These are phyloP conservation scores for Juglanconis sp. DNA, from an alignment of 2,329 filamentous ascomycete genomes.

Conservation along the genomic window DNA sequence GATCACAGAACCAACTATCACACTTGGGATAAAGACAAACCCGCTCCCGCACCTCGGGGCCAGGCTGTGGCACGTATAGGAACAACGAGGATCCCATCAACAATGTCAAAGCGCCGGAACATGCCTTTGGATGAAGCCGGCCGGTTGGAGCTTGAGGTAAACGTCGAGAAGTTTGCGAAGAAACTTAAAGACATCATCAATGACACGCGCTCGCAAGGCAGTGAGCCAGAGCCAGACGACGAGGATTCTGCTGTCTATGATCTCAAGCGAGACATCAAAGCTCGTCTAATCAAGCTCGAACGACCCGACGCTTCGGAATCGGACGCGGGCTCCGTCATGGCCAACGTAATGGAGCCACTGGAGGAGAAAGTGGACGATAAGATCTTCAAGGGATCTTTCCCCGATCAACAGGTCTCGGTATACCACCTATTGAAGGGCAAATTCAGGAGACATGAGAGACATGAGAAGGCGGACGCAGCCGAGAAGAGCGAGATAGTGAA, in stretches of 20 bases:
- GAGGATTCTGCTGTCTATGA: background rate
- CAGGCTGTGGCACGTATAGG: too few relatives aligned
- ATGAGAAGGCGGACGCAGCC: too few relatives aligned
- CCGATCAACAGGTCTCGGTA: slow-evolving; percentile 11
- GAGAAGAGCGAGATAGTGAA: too few relatives aligned
- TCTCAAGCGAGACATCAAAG: slow-evolving; percentile 8
- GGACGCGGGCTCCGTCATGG: background rate
- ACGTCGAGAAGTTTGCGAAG: background rate
- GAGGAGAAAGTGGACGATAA: slow-evolving; percentile 1
- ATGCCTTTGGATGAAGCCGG: too few relatives aligned
- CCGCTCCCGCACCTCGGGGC: too few relatives aligned
- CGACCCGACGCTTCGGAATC: background rate
- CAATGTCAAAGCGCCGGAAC: background rate
- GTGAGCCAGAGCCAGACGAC: background rate
- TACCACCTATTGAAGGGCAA: background rate
- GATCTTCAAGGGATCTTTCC: slow-evolving; percentile 9
- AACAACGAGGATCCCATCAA: too few relatives aligned
- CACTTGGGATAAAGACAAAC: background rate
- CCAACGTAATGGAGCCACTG: slow-evolving; percentile 1
- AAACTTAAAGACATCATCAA: slow-evolving; percentile 1
- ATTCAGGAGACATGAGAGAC: background rate
- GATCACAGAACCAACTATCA: background rate
- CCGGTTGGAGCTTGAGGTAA: background rate
- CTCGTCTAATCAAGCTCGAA: slow-evolving; percentile 2
- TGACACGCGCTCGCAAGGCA: background rate